These are phyloP conservation scores for Fonsecaea multimorphosa DNA, from an alignment of 2,329 filamentous ascomycete species.

Conservation along the genomic window DNA sequence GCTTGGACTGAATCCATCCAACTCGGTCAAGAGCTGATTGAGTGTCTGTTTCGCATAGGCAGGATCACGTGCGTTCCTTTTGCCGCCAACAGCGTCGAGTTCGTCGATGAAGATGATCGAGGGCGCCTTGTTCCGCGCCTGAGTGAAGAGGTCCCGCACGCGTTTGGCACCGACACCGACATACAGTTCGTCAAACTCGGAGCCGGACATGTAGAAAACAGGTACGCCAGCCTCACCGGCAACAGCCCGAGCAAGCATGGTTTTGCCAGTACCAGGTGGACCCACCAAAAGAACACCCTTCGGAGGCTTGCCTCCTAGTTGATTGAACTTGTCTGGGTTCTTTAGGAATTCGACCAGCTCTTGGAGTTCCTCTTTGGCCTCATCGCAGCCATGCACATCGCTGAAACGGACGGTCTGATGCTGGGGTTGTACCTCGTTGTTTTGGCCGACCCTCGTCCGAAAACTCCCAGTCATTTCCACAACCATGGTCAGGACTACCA, in stretches of 20 bases:
- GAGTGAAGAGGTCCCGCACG: constrained; percentile 87
- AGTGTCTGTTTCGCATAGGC: constrained; percentile 97
- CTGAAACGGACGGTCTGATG: constrained; percentile 88
- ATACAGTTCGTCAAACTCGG: constrained; percentile 97
- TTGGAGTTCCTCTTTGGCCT: constrained; percentile 96
- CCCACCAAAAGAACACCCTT: constrained; percentile 96
- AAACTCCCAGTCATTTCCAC: constrained; percentile 79
- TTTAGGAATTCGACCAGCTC: constrained; percentile 96
- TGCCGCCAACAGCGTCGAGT: constrained; percentile 90
- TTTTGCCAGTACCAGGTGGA: constrained; percentile 97
- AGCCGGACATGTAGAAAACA: constrained; percentile 99
- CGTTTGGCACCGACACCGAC: constrained; percentile 96
- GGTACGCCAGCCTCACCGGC: constrained; percentile 96
- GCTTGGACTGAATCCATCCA: constrained; percentile 95
- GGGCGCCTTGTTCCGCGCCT: constrained; percentile 83
- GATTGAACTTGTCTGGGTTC: constrained; percentile 90
- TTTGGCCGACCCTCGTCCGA: constrained; percentile 67
- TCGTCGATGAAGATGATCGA: constrained; percentile 97
- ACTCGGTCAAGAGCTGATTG: constrained; percentile 94
- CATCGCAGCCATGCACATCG: constrained; percentile 96
- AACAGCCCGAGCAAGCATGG: constrained; percentile 89
- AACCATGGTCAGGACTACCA: constrained; percentile 79
- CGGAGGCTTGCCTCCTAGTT: constrained; percentile 92
- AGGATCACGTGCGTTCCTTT: constrained; percentile 88
- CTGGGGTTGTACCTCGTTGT: constrained; percentile 88